Conservation (phyloP, 169 alveolate species). For the Babesia bigemina region DNA sequence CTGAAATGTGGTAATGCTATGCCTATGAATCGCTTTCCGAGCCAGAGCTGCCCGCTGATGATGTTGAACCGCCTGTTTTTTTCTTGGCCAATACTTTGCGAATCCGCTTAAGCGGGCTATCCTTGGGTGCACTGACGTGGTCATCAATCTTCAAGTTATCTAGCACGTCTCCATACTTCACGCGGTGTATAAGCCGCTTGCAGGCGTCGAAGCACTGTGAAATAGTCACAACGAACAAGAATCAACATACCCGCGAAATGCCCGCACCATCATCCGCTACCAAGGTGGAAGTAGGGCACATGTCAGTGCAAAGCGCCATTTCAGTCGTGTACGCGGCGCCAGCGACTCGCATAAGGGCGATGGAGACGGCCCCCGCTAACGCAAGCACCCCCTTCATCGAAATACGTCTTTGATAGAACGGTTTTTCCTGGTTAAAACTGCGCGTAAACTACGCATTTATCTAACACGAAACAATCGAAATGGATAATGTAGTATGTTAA, state of each 20-base stretch:
- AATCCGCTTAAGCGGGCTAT: constrained; percentile 9
- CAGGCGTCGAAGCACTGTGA: constrained; percentile 27
- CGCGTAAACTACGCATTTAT: no score
- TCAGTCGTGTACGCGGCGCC: constrained; percentile 12
- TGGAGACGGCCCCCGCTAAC: neutral
- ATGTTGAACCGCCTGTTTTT: no score
- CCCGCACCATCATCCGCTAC: constrained; percentile 24
- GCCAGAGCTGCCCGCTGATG: no score
- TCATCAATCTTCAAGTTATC: neutral
- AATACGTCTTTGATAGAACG: no score
- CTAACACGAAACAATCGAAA: no score
- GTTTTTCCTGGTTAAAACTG: no score
- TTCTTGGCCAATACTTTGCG: constrained; percentile 4
- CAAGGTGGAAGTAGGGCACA: constrained; percentile 28
- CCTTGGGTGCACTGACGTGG: constrained; percentile 28
- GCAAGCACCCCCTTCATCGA: neutral
- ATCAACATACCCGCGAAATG: constrained; percentile 10
- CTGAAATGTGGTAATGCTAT: no score
- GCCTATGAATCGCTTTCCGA: no score
- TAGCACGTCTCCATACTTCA: constrained; percentile 25
- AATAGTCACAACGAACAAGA: neutral
- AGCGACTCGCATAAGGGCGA: neutral
- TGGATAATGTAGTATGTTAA: no score
- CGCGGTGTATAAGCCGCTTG: constrained; percentile 37
- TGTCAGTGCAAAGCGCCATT: constrained; percentile 37